Evolutionary conservation across 192 early-diverging fungal species (phyloP), one percentile per base, ranked within the genome.

Genomic region (Mortierella antarctica): DNA sequence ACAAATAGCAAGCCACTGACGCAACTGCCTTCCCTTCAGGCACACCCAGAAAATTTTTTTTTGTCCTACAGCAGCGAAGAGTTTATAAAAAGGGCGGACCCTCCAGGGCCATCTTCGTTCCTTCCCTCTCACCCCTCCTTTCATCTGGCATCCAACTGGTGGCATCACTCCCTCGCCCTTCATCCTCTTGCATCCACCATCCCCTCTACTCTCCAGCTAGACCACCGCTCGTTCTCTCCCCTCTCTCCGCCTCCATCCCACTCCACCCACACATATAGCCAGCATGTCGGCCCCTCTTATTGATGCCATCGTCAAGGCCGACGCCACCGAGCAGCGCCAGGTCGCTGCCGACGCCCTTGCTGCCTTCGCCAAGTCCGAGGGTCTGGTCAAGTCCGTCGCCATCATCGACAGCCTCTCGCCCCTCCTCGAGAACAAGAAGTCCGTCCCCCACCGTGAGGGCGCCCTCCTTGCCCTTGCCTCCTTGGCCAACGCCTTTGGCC

Each of bases 381-480:
- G 74, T 58, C 66, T 76, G 13, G 87, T 93, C 57, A 86, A 88
- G 65, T 83, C 87, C 42, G 88, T 83, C 83, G 86, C 79, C 45
- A 83, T 92, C 67, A 70, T 92, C 54, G 88, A 89, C 39, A 70
- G 82, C 57, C 77, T 94, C 41, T 67, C 65, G 51, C 86, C 87
- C 57, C 88, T 90, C 59, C 76, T 89, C 52, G 83, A 83, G 65
- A 87, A 91, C 89, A 95, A 95, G 88, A 93, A 93, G 89, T 85
- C 64, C 60, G 70, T 84, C 59, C 74, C 74, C 65, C 87, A 88
- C 56, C 90, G 91, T 70, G 87, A 93, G 71, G 92, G 86, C 46
- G 89, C 89, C 47, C 74, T 88, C 66, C 83, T 87, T 61, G 86
- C 86, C 53, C 88, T 89, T 78, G 69, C 67, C 57, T 89, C 89